Conservation (phyloP, 805 yeast species). For the Pichia scutulata region DNA sequence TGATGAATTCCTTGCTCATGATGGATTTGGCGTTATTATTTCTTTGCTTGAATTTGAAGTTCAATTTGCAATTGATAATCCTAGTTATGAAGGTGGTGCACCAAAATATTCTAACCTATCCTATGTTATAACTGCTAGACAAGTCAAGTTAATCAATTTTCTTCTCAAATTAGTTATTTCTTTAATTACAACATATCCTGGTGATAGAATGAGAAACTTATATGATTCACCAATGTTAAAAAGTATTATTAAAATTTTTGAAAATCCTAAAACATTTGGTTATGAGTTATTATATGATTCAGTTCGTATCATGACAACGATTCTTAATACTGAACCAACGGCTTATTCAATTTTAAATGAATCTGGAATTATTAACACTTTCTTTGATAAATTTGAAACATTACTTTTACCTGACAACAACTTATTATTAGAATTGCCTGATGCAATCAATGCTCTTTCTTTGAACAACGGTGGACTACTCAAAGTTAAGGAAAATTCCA, state of each 20-base stretch:
- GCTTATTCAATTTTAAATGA: constrained; percentile 75
- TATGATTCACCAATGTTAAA: constrained; percentile 76
- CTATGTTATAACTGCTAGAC: constrained; percentile 49
- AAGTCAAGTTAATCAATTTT: constrained; percentile 50
- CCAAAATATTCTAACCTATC: constrained; percentile 44
- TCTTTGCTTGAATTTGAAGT: constrained; percentile 57
- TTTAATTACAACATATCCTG: constrained; percentile 64
- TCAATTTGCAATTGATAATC: constrained; percentile 51
- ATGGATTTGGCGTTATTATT: constrained; percentile 61
- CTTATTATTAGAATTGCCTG: constrained; percentile 56
- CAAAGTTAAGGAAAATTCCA: constrained; percentile 37
- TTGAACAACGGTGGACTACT: constrained; percentile 66
- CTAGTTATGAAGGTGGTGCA: constrained; percentile 45
- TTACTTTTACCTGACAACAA: constrained; percentile 53
- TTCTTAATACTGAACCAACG: constrained; percentile 87
- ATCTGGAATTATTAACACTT: constrained; percentile 59
- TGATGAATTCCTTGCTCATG: constrained; percentile 52
- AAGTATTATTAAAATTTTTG: constrained; percentile 51
- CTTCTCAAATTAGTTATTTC: constrained; percentile 56
- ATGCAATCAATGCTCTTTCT: constrained; percentile 75
- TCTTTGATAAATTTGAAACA: constrained; percentile 48
- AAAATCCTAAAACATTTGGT: constrained; percentile 57
- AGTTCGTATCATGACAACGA: constrained; percentile 55
- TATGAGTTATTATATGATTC: constrained; percentile 52
- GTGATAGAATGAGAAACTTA: constrained; percentile 76